These are phyloP conservation scores for Achlya hypogyna DNA, from an alignment of 352 stramenopile genomes.

Conservation along the genomic window DNA sequence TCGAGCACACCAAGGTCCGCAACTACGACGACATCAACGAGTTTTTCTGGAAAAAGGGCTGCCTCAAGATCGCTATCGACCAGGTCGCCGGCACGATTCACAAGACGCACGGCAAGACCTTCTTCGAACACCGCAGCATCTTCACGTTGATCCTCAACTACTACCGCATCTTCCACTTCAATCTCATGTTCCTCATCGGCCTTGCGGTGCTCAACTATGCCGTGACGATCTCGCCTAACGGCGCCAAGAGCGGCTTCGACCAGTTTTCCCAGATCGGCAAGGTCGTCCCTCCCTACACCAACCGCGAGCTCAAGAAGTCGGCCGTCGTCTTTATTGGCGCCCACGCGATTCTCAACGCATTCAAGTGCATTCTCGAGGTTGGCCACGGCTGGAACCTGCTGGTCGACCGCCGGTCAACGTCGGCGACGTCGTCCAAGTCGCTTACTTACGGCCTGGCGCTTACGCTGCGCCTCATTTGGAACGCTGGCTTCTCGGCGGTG, in stretches of 20 bases:
- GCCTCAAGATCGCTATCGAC: conserved; percentile 40
- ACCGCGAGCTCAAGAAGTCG: conserved; percentile 42
- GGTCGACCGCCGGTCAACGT: conserved; percentile 28
- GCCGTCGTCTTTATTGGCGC: conserved; percentile 42
- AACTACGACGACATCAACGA: conserved; percentile 82
- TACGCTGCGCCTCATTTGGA: conserved; percentile 46
- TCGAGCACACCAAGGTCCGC: conserved; percentile 66
- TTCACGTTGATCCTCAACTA: conserved; percentile 68
- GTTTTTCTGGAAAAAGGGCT: conserved; percentile 69
- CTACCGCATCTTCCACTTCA: conserved; percentile 79
- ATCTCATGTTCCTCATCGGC: conserved; percentile 57
- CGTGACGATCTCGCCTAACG: conserved; percentile 45
- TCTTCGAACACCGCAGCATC: conserved; percentile 66
- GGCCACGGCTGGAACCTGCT: conserved; percentile 60
- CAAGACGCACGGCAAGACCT: conserved; percentile 62
- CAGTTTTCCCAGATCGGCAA: conserved; percentile 49
- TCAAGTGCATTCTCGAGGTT: conserved; percentile 58
- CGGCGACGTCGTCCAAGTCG: conserved; percentile 39
- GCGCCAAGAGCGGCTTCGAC: conserved; percentile 40
- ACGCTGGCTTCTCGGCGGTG: conserved; percentile 39
- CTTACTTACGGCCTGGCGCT: conserved; percentile 52
- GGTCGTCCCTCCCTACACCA: conserved; percentile 44
- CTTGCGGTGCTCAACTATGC: conserved; percentile 45
- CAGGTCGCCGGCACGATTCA: conserved; percentile 40
- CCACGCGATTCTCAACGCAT: conserved; percentile 36